Base-by-base conservation (phyloP, 306 rosid genomes). In the Pterocarpus macrocarpus region DNA sequence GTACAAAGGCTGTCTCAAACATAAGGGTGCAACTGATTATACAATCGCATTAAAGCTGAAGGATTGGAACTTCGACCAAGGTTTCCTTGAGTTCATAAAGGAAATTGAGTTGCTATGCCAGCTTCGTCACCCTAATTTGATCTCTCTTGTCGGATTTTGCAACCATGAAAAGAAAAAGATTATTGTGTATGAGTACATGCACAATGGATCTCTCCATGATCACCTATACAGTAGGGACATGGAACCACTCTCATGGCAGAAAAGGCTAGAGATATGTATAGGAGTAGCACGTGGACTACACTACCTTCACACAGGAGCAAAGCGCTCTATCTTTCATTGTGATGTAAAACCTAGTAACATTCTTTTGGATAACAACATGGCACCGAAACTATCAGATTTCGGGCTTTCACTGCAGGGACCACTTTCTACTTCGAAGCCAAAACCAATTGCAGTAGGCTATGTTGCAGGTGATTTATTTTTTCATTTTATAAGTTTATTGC, bases 231-330 rank as follows among this genome's bases (percentile, higher is more conserved):
- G 1, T 7, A 35, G 28, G 5, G 2, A 7, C 3, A 52, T 0
- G 5, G 15, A 33, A 50, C 33, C 47, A 56, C 68, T 78, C 1
- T 39, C 82, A 22, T 78, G 82, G 82, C 66, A 14, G 41, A 53
- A 38, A 39, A 77, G 81, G 44, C 4, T 77, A 8, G 45, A 66
- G 34, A 77, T 77, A 0, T 66, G 74, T 39, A 55, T 53, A 13
- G 81, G 75, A 53, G 41, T 11, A 8, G 74, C 81, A 1, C 17
- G 50, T n/a, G 82, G 55, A 32, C 15, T 74, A 5, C 87, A 80
- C 34, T 80, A 68, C 49, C 78, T 84, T 74, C 87, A 84, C n/a
- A 0, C 69, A 0, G 81, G 84, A 34, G 39, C 69, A n/a, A 84
- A 84, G 36, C 65, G 53, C 35, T 0, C 78, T 17, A 15, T 80